Percentiles rank a stretch among this genome's conserved stretches.
phyloP scores from a whole-genome alignment of 1,139 yeast genomes.

The Debaryomycetaceae sp. region DNA sequence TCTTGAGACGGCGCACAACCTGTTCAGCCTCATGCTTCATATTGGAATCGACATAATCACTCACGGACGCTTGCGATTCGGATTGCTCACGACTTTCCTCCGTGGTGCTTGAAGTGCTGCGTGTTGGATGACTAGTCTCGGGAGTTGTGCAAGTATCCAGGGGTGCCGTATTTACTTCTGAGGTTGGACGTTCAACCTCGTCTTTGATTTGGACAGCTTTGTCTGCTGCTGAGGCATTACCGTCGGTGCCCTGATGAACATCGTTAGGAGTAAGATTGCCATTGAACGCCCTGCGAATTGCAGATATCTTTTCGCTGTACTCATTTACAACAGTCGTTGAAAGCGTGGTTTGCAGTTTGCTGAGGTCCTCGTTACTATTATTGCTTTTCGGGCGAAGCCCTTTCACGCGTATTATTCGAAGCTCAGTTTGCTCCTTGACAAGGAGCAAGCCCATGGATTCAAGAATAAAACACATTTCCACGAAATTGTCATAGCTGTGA shows the following conservation, averaged over 20 bases:
- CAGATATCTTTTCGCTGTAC: constrained; percentile 18
- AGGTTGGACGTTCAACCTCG: not conserved
- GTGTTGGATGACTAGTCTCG: too few species aligned
- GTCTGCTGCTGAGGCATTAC: too few species aligned
- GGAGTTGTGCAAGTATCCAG: too few species aligned
- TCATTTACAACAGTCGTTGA: constrained; percentile 18
- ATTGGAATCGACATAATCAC: constrained; percentile 3
- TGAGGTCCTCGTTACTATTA: constrained; percentile 10
- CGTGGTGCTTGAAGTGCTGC: too few species aligned
- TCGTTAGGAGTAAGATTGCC: not conserved
- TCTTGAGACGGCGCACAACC: constrained; percentile 10
- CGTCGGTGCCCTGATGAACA: not conserved
- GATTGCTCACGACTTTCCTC: not conserved
- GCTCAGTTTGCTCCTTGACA: constrained; percentile 28
- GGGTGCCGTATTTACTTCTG: too few species aligned
- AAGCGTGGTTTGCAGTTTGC: constrained; percentile 14
- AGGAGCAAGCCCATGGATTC: constrained; percentile 73
- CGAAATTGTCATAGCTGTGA: constrained; percentile 17
- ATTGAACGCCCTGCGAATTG: too few species aligned
- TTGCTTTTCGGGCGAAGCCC: constrained; percentile 43
- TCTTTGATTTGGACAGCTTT: not conserved
- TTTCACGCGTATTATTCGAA: constrained; percentile 54
- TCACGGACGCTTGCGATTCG: constrained; percentile 3
- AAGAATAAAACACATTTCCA: constrained; percentile 47
- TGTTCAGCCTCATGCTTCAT: constrained; percentile 9